Base-by-base conservation (phyloP, 805 yeast species). In the Kluyveromyces siamensis region DNA sequence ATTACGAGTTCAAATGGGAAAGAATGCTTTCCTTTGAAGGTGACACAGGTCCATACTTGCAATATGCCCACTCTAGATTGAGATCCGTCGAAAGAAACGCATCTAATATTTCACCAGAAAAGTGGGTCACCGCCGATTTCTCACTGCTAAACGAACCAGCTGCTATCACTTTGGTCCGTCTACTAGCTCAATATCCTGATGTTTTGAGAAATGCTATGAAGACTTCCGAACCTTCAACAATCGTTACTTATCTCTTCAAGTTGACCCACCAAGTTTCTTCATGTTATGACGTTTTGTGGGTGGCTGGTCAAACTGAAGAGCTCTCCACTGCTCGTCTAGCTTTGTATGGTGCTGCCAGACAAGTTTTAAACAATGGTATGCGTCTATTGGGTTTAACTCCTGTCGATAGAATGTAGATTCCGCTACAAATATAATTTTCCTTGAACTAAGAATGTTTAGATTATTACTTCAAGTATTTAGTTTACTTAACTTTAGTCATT, bases 1-100 rank as follows among this genome's bases (percentile, higher is more conserved):
- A 93, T 73, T 93, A 93, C 73, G 87, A 83, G 61, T 93, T 93
- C 72, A 87, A 88, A 70, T 93, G 99, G 99, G 88, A 87, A 61
- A 85, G 99, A 74, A 93, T 93, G 97, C 77, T 86, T 41, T 88
- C 98, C 2, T 90, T 93, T 57, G 99, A 93, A 75, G 99, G 99
- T 71, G 99, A 93, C 71, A 93, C 99, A 49, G 99, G 99, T 66
- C 98, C 99, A 51, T 93, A 93, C 72, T 77, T 93, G 67, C 99
- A 93, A 71, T 93, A 93, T 65, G 98, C 99, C 41, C 99, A 93
- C 72, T 89, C 98, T 18, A 87, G 99, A 71, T 80, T 93, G 65
- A 80, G 95, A 71, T 89, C 97, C 7, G 89, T 93, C 59, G 90
- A 87, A 71, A 84, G 98, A 74, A 87, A 87, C 59, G 80, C 95